Conservation (phyloP, 305 asterid genomes). For the Rubia balearica region DNA sequence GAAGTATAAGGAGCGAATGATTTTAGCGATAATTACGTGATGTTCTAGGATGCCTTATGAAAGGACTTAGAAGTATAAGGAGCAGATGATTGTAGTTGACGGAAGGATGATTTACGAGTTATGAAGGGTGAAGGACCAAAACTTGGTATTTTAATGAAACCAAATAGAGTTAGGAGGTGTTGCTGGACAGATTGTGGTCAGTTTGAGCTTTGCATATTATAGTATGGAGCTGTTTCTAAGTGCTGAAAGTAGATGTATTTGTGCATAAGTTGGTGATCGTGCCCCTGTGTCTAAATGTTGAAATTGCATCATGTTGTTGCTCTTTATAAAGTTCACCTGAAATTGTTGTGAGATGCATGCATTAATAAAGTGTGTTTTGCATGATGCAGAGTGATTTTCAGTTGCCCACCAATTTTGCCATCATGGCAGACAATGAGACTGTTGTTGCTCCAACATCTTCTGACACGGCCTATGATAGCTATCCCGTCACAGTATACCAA, state of each 20-base stretch:
- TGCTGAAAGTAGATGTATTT: no score
- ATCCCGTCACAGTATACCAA: slow-evolving; percentile 26
- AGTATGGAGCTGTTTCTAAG: background rate
- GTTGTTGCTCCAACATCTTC: slow-evolving; percentile 40
- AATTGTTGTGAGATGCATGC: background rate
- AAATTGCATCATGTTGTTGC: background rate
- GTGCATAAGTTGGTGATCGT: no score
- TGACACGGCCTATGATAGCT: slow-evolving; percentile 20
- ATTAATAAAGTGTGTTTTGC: background rate
- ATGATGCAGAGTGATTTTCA: background rate
- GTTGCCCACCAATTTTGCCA: slow-evolving; percentile 3
- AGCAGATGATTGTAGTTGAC: no score
- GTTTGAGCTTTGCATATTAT: background rate
- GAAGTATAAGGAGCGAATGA: background rate
- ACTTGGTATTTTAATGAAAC: background rate
- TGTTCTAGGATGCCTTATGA: no score
- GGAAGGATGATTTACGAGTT: no score
- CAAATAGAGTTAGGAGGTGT: background rate
- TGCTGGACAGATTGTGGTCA: background rate
- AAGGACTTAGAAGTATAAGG: no score
- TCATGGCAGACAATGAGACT: slow-evolving; percentile 51
- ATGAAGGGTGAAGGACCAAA: background rate
- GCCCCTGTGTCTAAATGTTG: background rate
- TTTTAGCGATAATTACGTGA: no score
- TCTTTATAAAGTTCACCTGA: background rate